Evolutionary conservation across 352 stramenopile genomes (phyloP), one percentile per base, ranked within the genome.

Genomic region (Thraustochytrium sp.): DNA sequence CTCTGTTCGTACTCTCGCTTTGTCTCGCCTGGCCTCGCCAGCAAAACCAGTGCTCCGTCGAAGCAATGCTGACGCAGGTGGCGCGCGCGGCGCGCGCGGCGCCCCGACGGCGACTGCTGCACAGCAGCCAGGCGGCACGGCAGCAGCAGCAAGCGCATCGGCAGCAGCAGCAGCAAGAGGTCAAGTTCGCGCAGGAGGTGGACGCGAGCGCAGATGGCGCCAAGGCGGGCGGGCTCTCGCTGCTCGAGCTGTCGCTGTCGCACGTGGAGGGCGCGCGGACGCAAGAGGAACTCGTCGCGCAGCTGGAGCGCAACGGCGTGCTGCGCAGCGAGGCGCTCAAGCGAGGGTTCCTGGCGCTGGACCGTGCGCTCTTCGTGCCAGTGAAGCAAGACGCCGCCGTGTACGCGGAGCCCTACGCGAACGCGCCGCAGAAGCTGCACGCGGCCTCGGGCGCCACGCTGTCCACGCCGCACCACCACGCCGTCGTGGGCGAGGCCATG

Each of bases 291-390:
- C 68, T 80, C 23, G 68, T 80, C 13, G 68, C 23, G 4, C 44
- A 46, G 53, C 68, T 80, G 21, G 31, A 26, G 11, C 48, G 31
- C 13, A 80, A 80, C 26, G 68, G 68, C 68, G 68, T 80, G 68
- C 68, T 80, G 18, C 63, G 16, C 36, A 48, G 23, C 53, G 31
- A 29, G 13, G 42, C 21, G 23, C 29, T 80, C 1, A n/a, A 13
- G n/a, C 18, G 63, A 34, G 42, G 44, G 23, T 75, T 80, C 44
- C 13, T 18, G 26, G 21, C 21, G 21, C 31, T 51, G 13, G 68
- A 80, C 68, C 23, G 68, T n/a, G 68, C 68, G 9, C 48, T 80
- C 21, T 80, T 80, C 38, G 68, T 80, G n/a, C 68, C 68, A 29
- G 21, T 72, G 9, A 9, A 63, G 46, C 44, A 80, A 26, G 68